Evolutionary conservation across 164 flowering plant species (phyloP).

Genomic region (Cinnamomum micranthum): DNA sequence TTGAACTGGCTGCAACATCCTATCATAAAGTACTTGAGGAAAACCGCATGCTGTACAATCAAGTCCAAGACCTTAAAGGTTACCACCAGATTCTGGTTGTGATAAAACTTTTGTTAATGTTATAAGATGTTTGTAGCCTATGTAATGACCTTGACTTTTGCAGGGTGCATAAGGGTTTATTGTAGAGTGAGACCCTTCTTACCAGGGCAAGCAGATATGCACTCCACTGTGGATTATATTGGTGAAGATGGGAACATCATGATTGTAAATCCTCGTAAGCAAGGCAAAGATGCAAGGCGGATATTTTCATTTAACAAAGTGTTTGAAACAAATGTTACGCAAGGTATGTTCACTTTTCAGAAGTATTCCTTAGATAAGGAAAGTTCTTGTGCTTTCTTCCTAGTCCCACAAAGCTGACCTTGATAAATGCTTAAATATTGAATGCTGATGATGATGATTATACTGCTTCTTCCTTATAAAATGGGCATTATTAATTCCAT

Average conservation of each 20-base stretch:
- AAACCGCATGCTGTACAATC: slow-evolving; percentile 75
- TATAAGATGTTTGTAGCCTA: neutral
- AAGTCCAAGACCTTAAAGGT: slow-evolving; percentile 95
- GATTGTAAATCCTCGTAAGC: slow-evolving; percentile 72
- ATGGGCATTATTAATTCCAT: too few relatives aligned
- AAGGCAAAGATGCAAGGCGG: slow-evolving; percentile 71
- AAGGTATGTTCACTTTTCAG: slow-evolving; percentile 39
- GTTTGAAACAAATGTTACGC: slow-evolving; percentile 56
- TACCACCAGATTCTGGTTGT: neutral
- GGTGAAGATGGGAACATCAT: slow-evolving; percentile 85
- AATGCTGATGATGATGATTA: too few relatives aligned
- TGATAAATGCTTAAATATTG: too few relatives aligned
- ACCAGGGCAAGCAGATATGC: slow-evolving; percentile 42
- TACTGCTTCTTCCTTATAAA: too few relatives aligned
- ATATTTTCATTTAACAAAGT: slow-evolving; percentile 75
- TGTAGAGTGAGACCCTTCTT: slow-evolving; percentile 87
- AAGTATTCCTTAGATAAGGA: neutral
- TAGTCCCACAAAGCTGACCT: neutral
- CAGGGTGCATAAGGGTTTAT: slow-evolving; percentile 86
- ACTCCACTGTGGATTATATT: slow-evolving; percentile 67
- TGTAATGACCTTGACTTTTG: neutral
- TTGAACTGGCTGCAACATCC: slow-evolving; percentile 57
- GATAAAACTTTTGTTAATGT: neutral
- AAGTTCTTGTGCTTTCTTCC: neutral
- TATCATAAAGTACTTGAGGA: slow-evolving; percentile 81